Evolutionary conservation across 768 basidiomycete species (phyloP).

Genomic region (Strobilomyces echinocephalus): DNA sequence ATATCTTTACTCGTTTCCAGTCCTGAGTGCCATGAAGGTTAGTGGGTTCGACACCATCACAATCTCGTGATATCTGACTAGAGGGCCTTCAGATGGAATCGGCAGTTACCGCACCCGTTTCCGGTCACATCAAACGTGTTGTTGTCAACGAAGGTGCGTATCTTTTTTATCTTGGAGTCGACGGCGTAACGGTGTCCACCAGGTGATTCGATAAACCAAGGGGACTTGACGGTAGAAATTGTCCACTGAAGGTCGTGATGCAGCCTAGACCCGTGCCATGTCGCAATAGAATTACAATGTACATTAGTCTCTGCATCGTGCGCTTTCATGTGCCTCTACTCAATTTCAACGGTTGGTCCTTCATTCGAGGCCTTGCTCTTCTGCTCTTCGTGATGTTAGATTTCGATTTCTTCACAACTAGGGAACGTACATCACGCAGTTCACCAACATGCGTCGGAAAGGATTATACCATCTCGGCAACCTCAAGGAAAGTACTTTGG

Average conservation of each 20-base stretch:
- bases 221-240: conserved; percentile 88
- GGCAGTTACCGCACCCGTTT: conserved; percentile 92
- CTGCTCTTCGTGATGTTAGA: background rate
- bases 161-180: background rate
- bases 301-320: conserved; percentile 13
- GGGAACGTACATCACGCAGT: too few relatives aligned
- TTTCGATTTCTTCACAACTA: too few relatives aligned
- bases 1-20: conserved; percentile 34
- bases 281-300: conserved; percentile 21
- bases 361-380: too few relatives aligned
- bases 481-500: too few relatives aligned
- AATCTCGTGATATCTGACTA: conserved; percentile 11
- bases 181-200: conserved; percentile 9
- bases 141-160: conserved; percentile 76
- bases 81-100: conserved; percentile 81
- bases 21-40: conserved; percentile 96
- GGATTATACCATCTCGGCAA: too few relatives aligned
- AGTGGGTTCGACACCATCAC: conserved; percentile 22
- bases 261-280: background rate
- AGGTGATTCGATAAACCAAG: conserved; percentile 95
- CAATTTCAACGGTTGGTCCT: background rate
- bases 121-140: conserved; percentile 93
- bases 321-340: background rate
- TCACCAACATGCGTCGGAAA: too few relatives aligned
- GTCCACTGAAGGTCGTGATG: conserved; percentile 46